These are phyloP conservation scores for Hanseniaspora taiwanica DNA, from an alignment of 805 yeast species.

Conservation along the genomic window DNA sequence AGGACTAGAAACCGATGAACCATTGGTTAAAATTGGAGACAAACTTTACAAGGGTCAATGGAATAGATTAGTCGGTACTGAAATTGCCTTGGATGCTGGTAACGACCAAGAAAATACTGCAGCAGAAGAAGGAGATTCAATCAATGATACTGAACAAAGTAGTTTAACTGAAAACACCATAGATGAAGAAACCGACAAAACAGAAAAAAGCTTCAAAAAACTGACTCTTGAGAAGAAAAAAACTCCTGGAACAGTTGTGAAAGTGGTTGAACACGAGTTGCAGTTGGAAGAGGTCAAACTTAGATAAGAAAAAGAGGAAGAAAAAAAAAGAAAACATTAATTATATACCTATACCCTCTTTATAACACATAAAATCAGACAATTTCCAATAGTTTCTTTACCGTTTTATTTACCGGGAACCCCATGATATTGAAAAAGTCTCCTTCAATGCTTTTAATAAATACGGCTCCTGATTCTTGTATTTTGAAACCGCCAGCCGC, in stretches of 20 bases:
- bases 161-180: constrained; percentile 1
- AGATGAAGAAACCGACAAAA: constrained; percentile 4
- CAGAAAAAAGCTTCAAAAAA: too few species aligned
- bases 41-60: constrained; percentile 62
- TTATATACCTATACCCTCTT: too few species aligned
- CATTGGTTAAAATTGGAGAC: constrained; percentile 45
- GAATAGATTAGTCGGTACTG: constrained; percentile 73
- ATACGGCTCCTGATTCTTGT: constrained; percentile 58
- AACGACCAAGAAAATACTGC: too few species aligned
- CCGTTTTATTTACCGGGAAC: constrained; percentile 52
- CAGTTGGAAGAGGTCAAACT: background rate
- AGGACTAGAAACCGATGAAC: constrained; percentile 41
- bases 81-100: constrained; percentile 23
- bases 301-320: background rate
- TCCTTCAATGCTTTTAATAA: constrained; percentile 55
- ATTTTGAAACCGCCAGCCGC: constrained; percentile 92
- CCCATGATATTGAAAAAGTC: constrained; percentile 86
- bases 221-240: background rate
- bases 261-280: background rate
- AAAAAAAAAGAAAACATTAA: too few species aligned
- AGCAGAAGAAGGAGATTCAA: background rate
- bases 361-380: background rate
- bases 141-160: background rate
- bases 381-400: background rate
- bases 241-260: background rate